phyloP scores from a whole-genome alignment of 345 rosid genomes.

The Brassica juncea region DNA sequence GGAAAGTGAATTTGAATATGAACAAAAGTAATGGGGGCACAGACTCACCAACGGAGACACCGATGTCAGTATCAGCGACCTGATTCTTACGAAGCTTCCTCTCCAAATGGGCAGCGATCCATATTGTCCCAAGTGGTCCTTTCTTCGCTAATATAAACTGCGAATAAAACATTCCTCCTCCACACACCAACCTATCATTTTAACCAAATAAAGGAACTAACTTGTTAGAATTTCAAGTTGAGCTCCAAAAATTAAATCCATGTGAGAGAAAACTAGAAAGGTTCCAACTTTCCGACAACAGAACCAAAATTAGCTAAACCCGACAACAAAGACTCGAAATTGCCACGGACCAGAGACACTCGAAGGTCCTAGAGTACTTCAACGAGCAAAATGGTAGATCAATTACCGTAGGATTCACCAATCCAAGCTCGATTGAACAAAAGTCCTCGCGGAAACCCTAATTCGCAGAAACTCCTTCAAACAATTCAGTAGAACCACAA shows the following conservation, averaged over 20 bases:
- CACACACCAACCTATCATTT: conserved; percentile 31
- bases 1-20: background rate
- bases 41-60: conserved; percentile 91
- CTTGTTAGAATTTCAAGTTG: conserved; percentile 29
- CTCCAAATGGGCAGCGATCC: conserved; percentile 99
- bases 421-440: conserved; percentile 35
- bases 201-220: conserved; percentile 33
- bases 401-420: conserved; percentile 36
- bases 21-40: conserved; percentile 3
- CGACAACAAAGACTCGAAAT: conserved; percentile 16
- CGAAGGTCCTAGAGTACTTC: conserved; percentile 3
- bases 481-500: conserved; percentile 12
- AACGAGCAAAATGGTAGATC: conserved; percentile 17
- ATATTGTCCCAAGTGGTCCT: conserved; percentile 98
- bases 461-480: background rate
- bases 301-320: conserved; percentile 26
- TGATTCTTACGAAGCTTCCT: conserved; percentile 99
- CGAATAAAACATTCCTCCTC: conserved; percentile 82
- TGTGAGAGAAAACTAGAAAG: background rate
- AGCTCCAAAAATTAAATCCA: conserved; percentile 15
- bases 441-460: conserved; percentile 36
- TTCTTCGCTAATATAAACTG: conserved; percentile 99
- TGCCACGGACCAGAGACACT: conserved; percentile 3
- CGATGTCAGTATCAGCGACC: conserved; percentile 99
- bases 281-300: conserved; percentile 17